phyloP scores from a whole-genome alignment of 805 yeast species.

The Maudiozyma serrabonitensis region DNA sequence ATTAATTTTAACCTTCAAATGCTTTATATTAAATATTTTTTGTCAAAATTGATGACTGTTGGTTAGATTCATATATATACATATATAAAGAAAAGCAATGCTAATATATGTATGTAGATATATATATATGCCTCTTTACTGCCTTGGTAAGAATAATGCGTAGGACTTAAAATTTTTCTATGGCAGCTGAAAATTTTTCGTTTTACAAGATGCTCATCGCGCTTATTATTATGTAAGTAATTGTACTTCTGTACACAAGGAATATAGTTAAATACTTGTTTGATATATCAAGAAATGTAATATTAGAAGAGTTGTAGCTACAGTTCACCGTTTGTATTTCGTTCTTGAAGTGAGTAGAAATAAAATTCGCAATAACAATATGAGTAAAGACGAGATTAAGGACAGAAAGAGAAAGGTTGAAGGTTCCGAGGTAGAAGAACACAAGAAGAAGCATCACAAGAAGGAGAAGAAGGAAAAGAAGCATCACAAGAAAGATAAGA shows the following conservation, averaged over 20 bases:
- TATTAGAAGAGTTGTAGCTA: no score
- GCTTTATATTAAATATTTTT: no score
- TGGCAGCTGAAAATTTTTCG: background rate
- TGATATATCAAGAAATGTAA: no score
- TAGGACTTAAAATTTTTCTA: background rate
- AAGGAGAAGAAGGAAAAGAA: conserved; percentile 26
- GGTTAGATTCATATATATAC: no score
- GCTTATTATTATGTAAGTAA: background rate
- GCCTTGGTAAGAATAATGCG: no score
- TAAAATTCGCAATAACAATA: conserved; percentile 6
- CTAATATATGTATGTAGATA: no score
- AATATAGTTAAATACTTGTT: background rate
- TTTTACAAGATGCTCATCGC: conserved; percentile 4
- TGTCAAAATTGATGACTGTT: no score
- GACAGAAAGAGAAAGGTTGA: conserved; percentile 33
- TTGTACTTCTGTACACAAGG: background rate
- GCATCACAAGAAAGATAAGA: conserved; percentile 29
- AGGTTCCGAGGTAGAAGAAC: conserved; percentile 22
- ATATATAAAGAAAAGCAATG: no score
- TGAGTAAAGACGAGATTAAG: conserved; percentile 31
- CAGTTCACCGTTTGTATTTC: no score
- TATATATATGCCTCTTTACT: no score
- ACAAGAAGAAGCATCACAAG: conserved; percentile 25
- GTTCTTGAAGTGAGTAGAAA: no score
- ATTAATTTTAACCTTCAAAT: background rate